Percentiles rank a stretch among this genome's conserved stretches.
phyloP scores from a whole-genome alignment of 148 eudicot genomes.

The Fagopyrum tataricum region DNA sequence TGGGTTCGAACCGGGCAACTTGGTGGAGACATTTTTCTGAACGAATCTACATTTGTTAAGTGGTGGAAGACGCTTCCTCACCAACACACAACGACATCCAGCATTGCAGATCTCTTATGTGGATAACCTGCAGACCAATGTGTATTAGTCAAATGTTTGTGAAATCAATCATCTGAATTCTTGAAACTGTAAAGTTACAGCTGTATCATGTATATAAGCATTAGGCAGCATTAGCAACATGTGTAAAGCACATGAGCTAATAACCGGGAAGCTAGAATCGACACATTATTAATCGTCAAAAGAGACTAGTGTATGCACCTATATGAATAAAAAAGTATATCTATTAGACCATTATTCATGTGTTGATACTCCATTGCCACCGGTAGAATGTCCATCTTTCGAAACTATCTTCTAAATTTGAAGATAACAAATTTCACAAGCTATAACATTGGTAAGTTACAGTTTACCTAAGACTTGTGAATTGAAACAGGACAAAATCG shows the following conservation, averaged over 20 bases:
- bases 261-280: neutral
- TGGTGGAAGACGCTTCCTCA: conserved; percentile 82
- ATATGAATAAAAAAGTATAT: neutral
- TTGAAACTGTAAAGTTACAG: neutral
- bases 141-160: neutral
- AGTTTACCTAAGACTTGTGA: no score
- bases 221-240: neutral
- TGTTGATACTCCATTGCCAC: no score
- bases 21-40: conserved; percentile 52
- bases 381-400: no score
- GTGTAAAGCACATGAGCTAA: neutral
- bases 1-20: conserved; percentile 36
- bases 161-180: neutral
- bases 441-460: no score
- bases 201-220: neutral
- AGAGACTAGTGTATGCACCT: neutral
- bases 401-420: no score
- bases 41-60: conserved; percentile 55
- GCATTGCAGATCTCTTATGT: conserved; percentile 32
- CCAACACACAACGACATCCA: conserved; percentile 44
- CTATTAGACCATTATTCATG: no score
- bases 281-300: no score
- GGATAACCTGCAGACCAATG: conserved; percentile 1
- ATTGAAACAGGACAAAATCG: no score
- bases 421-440: no score